These are phyloP conservation scores for Vigna trinervia DNA, from an alignment of 306 rosid species.

Conservation along the genomic window DNA sequence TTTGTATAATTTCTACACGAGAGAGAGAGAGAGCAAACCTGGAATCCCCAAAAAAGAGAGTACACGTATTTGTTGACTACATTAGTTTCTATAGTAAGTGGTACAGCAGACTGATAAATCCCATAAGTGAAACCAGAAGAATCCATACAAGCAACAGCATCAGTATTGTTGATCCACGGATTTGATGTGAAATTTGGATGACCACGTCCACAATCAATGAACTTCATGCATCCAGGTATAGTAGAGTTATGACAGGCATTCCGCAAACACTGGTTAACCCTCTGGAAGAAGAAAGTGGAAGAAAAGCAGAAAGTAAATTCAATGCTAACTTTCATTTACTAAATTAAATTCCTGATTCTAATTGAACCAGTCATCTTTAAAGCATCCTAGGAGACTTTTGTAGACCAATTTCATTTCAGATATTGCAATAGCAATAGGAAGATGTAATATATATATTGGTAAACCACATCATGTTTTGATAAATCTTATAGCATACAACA, in stretches of 20 bases:
- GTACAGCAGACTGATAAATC: constrained; percentile 36
- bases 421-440: not conserved
- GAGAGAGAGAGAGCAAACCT: constrained; percentile 24
- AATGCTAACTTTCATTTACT: constrained; percentile 9
- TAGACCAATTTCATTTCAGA: constrained; percentile 16
- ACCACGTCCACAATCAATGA: constrained; percentile 75
- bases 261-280: constrained; percentile 84
- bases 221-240: constrained; percentile 31
- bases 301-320: constrained; percentile 16
- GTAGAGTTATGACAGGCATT: constrained; percentile 47
- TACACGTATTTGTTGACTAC: constrained; percentile 43
- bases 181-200: not conserved
- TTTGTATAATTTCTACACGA: constrained; percentile 14
- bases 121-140: constrained; percentile 42
- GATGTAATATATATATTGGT: not conserved
- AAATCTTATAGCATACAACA: not conserved
- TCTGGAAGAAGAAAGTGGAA: constrained; percentile 53
- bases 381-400: constrained; percentile 30
- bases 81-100: constrained; percentile 36
- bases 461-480: not conserved
- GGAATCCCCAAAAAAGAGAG: constrained; percentile 51
- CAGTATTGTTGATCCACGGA: constrained; percentile 39
- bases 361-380: constrained; percentile 5
- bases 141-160: constrained; percentile 58
- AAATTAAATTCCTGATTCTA: constrained; percentile 1